Percentiles rank a stretch among this genome's conserved stretches.
phyloP scores from a whole-genome alignment of 176 grass and related monocot genomes.

The Juncus inflexus region DNA sequence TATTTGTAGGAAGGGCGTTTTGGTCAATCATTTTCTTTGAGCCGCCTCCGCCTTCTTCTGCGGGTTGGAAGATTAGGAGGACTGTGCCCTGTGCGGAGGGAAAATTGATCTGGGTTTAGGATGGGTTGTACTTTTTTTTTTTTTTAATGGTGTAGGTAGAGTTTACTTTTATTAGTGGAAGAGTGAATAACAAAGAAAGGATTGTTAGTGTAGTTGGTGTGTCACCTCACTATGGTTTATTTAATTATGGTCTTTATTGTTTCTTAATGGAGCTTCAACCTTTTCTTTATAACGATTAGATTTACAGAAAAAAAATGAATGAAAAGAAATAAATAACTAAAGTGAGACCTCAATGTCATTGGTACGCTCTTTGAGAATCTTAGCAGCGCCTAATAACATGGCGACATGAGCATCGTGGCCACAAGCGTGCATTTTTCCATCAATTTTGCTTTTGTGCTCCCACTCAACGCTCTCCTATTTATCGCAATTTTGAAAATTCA shows the following conservation, averaged over 20 bases:
- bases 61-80: conserved; percentile 82
- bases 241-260: too few species aligned
- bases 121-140: too few species aligned
- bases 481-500: conserved; percentile 22
- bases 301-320: neutral
- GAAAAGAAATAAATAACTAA: conserved; percentile 1
- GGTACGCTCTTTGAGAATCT: conserved; percentile 78
- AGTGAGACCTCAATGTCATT: conserved; percentile 61
- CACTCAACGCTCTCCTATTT: conserved; percentile 88
- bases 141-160: too few species aligned
- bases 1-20: conserved; percentile 50
- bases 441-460: conserved; percentile 95
- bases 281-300: too few species aligned
- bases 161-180: too few species aligned
- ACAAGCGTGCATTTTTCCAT: conserved; percentile 96
- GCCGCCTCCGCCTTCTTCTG: conserved; percentile 78
- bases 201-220: too few species aligned
- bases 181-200: too few species aligned
- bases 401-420: conserved; percentile 85
- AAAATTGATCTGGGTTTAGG: neutral
- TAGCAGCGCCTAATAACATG: conserved; percentile 92
- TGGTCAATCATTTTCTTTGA: conserved; percentile 92
- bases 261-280: too few species aligned
- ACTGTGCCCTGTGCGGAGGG: conserved; percentile 62
- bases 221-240: too few species aligned